Base-by-base conservation (phyloP, 805 yeast genomes). In the Ogataea glucozyma region DNA sequence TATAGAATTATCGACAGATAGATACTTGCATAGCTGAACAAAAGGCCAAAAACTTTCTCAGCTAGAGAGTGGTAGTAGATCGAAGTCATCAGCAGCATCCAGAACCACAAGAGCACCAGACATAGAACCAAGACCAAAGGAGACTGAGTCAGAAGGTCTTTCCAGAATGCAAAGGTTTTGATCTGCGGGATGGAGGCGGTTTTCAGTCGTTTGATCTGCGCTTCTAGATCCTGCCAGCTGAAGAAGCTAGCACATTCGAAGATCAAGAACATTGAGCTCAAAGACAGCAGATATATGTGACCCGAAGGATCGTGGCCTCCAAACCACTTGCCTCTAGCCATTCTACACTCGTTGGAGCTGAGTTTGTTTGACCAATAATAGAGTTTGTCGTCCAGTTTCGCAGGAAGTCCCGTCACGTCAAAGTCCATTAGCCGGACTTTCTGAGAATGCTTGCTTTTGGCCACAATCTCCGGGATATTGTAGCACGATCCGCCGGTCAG, bases 291-390 rank as follows among this genome's bases (percentile, higher is more conserved):
- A 54, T 90, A 93, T 1, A 88, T 83, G 60, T 93, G 99, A 0
- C 99, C 99, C 47, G 91, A 83, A 4, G 98, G 96, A 66, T 93
- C 99, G 59, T 88, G 96, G 0, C 99, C 99, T 0, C 96, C 88
- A 6, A 52, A 47, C 93, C 91, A 85, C 12, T 55, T 44, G 0
- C 98, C 84, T 38, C 81, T 88, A 56, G 76, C 21, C 47, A 58
- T 39, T 60, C 93, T 64, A 60, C 93, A 76, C 1, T 60, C 52
- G 1, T 69, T 60, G 0, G 79, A 67, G 13, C 69, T 53, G 12
- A 66, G 34, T 10, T 30, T 30, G 31, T 40, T 53, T 6, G 65
- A 54, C 38, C 45, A 48, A 23, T 31, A 48, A 26, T 43, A 50
- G 9, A 35, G 30, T 12, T 23, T 34, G 26, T 40, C 45, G 13